Evolutionary conservation across 2,329 filamentous ascomycete genomes (phyloP).

Genomic region (Pyrenophora seminiperda): DNA sequence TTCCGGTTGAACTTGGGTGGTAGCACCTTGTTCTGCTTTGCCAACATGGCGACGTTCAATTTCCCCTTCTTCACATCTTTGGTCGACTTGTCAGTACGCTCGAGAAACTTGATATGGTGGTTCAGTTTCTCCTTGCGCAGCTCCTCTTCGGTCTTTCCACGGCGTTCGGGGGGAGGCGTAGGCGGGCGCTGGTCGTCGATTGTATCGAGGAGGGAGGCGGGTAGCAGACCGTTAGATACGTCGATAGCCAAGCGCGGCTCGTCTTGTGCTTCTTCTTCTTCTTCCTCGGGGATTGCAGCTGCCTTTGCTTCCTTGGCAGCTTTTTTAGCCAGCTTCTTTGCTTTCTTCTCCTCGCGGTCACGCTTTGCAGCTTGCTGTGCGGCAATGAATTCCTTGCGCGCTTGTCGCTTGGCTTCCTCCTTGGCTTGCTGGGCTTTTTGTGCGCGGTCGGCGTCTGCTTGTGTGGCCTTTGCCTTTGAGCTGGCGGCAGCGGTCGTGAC

Average conservation of each 20-base stretch:
- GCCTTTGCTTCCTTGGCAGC: conserved; percentile 20
- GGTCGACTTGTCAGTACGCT: conserved; percentile 53
- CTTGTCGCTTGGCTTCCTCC: conserved; percentile 33
- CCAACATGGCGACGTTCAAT: conserved; percentile 57
- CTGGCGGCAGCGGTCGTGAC: conserved; percentile 41
- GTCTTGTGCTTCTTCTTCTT: conserved; percentile 10
- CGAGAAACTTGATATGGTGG: conserved; percentile 56
- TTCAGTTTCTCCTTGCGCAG: conserved; percentile 53
- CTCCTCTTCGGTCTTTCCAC: conserved; percentile 31
- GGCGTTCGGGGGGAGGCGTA: conserved; percentile 48
- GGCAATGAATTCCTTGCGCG: conserved; percentile 40
- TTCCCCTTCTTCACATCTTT: conserved; percentile 58
- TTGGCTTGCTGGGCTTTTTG: conserved; percentile 36
- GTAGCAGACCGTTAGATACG: conserved; percentile 57
- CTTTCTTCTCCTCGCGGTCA: conserved; percentile 37
- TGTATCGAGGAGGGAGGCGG: conserved; percentile 57
- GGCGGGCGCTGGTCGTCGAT: conserved; percentile 52
- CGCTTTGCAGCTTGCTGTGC: conserved; percentile 43
- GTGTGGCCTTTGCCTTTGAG: conserved; percentile 33
- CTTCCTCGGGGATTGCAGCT: conserved; percentile 1
- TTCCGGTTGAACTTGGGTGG: conserved; percentile 52
- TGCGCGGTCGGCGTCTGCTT: conserved; percentile 40
- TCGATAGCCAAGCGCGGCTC: conserved; percentile 21
- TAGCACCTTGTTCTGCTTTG: conserved; percentile 48
- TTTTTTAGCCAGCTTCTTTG: conserved; percentile 34